Evolutionary conservation across 495 filamentous ascomycete species (phyloP).

Genomic region (Xylaria sp.): DNA sequence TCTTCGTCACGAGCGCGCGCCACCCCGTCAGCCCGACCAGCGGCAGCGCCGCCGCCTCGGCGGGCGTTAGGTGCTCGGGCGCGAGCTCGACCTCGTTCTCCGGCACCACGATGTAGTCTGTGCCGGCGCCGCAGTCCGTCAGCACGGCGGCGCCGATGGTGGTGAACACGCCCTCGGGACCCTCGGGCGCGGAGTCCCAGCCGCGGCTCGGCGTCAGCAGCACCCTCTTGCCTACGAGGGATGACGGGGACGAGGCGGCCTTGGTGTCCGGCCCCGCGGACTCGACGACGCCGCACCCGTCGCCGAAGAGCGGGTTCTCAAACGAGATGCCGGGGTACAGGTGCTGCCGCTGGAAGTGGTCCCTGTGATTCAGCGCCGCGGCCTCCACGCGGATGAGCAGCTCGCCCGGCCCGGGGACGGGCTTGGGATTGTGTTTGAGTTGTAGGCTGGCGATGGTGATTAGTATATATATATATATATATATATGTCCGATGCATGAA

Average conservation of each 20-base stretch:
- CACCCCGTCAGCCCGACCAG: conserved; percentile 86
- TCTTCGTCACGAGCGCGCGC: conserved; percentile 80
- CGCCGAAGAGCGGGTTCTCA: conserved; percentile 72
- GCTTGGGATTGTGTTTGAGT: conserved; percentile 63
- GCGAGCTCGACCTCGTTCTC: conserved; percentile 75
- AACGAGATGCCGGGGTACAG: conserved; percentile 87
- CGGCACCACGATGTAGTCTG: conserved; percentile 72
- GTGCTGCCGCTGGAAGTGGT: conserved; percentile 89
- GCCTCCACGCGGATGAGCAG: conserved; percentile 74
- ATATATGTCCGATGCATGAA: not conserved
- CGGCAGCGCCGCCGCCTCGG: conserved; percentile 81
- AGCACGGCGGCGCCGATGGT: conserved; percentile 75
- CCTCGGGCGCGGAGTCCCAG: conserved; percentile 73
- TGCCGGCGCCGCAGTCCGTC: conserved; percentile 69
- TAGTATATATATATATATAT: too few relatives aligned
- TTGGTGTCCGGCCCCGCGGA: conserved; percentile 61
- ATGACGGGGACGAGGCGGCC: conserved; percentile 44
- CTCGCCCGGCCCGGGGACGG: conserved; percentile 66
- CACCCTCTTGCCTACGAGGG: conserved; percentile 68
- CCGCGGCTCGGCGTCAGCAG: conserved; percentile 76
- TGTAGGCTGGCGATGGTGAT: conserved; percentile 58
- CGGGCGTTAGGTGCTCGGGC: conserved; percentile 71
- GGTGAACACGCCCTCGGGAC: conserved; percentile 73
- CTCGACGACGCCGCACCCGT: conserved; percentile 78
- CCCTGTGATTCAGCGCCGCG: conserved; percentile 88